These are phyloP conservation scores for Tetraselmis chui DNA, from an alignment of 139 green algal species.

Conservation along the genomic window DNA sequence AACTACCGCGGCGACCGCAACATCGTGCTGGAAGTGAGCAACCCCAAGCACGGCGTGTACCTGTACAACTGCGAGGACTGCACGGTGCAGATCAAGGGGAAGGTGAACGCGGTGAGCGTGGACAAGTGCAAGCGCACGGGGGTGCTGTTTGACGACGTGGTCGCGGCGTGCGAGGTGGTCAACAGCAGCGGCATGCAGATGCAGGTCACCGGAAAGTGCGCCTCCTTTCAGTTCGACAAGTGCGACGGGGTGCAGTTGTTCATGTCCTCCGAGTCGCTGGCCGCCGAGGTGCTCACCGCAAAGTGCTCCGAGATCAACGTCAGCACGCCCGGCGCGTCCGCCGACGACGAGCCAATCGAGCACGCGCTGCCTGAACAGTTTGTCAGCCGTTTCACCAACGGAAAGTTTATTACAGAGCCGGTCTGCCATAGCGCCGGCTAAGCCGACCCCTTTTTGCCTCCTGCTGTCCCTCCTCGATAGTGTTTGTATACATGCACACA, in stretches of 20 bases:
- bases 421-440: constrained; percentile 54
- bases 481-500: too few species aligned
- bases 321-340: constrained; percentile 18
- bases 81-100: constrained; percentile 71
- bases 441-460: too few species aligned
- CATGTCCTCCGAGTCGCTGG: constrained; percentile 40
- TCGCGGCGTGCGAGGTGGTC: constrained; percentile 77
- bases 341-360: constrained; percentile 52
- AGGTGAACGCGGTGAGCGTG: constrained; percentile 91
- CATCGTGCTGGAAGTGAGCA: constrained; percentile 57
- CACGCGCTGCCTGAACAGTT: constrained; percentile 82
- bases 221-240: constrained; percentile 68
- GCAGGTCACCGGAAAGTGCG: constrained; percentile 34
- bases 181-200: constrained; percentile 77
- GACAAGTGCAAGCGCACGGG: constrained; percentile 74
- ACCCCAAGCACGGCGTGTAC: constrained; percentile 82
- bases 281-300: constrained; percentile 55
- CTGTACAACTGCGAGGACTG: constrained; percentile 79
- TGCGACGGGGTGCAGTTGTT: constrained; percentile 79
- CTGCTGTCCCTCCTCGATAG: too few species aligned
- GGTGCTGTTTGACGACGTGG: constrained; percentile 77
- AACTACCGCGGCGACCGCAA: constrained; percentile 60
- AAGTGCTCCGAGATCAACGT: constrained; percentile 87
- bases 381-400: constrained; percentile 51
- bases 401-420: constrained; percentile 57